Conservation (phyloP, 306 rosid species). For the Dicorynia guianensis region DNA sequence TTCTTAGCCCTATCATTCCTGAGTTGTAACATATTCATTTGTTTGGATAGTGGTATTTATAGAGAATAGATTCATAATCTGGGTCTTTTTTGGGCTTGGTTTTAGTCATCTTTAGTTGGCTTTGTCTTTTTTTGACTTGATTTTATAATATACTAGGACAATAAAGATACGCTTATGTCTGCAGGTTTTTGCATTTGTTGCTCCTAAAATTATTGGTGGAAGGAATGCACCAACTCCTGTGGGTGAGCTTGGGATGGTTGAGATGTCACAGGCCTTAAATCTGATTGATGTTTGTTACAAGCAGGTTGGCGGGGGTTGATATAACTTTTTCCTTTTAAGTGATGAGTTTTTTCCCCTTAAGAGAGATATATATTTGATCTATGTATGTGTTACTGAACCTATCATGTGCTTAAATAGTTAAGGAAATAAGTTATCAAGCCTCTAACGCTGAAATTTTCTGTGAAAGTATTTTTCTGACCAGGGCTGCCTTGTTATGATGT, state of each 20-base stretch:
- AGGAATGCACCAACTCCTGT: conserved; percentile 92
- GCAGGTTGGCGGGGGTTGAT: conserved; percentile 61
- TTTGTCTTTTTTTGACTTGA: conserved; percentile 32
- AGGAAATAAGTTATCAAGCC: background rate
- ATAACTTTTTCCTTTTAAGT: conserved; percentile 17
- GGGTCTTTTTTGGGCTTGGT: background rate
- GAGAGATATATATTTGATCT: background rate
- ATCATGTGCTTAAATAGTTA: background rate
- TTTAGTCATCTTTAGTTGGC: background rate
- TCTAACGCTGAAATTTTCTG: conserved; percentile 25
- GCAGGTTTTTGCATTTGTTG: conserved; percentile 93
- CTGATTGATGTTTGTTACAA: conserved; percentile 82
- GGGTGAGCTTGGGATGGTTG: conserved; percentile 99
- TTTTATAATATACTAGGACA: conserved; percentile 23
- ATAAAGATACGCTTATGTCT: conserved; percentile 6
- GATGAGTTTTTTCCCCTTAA: background rate
- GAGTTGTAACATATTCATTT: background rate
- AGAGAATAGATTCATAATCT: background rate
- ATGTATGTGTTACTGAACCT: conserved; percentile 14
- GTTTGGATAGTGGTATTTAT: conserved; percentile 22
- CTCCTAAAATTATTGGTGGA: conserved; percentile 97
- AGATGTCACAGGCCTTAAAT: conserved; percentile 93
- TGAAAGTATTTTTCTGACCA: conserved; percentile 23
- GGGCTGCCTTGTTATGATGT: conserved; percentile 27
- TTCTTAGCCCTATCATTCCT: no score